Evolutionary conservation across 768 basidiomycete genomes (phyloP), one percentile per base, ranked within the genome.

Genomic region (Fistulinella prunicolor): DNA sequence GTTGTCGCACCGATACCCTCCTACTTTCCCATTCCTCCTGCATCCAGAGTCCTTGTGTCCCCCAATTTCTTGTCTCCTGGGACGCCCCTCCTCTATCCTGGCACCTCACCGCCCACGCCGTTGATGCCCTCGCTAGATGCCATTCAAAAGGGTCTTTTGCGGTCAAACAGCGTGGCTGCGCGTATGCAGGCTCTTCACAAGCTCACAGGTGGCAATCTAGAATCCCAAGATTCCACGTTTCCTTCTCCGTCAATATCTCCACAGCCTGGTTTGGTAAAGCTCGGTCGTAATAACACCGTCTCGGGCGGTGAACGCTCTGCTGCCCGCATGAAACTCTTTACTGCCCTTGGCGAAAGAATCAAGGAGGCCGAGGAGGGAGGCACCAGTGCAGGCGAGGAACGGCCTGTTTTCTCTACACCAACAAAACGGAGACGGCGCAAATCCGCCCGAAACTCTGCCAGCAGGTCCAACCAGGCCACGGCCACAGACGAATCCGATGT

Each of bases 161-260:
- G 94, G 17, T 94, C 94, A 2, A 94, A 94, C 63, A 94, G 93
- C 60, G 89, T 82, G 10, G 76, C 89, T n/a, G 88, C 86, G 19
- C 78, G 86, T 44, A 79, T 83, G 42, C 79, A 85, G 60, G 92
- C 92, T 4, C 81, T 95, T 80, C 82, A 69, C 48, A 94, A 92
- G 64, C 73, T 96, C 46, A 92, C 86, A 1, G 87, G 89, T 34
- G 86, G 84, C 22, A 75, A 77, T 40, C 47, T 28, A 10, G 86
- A 88, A 52, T 71, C 75, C 5, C 79, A 81, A 52, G 85, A 86
- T 49, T 72, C 70, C 12, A 58, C 67, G 2, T 70, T 79, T 38
- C 74, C 80, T 20, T 80, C 85, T 9, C 72, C 78, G 13, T 62
- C 71, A 3, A 56, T 65, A 10, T 81, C 81, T 4, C 65, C 67